Evolutionary conservation across 768 basidiomycete genomes (phyloP).

Genomic region (Leccinum boreale): DNA sequence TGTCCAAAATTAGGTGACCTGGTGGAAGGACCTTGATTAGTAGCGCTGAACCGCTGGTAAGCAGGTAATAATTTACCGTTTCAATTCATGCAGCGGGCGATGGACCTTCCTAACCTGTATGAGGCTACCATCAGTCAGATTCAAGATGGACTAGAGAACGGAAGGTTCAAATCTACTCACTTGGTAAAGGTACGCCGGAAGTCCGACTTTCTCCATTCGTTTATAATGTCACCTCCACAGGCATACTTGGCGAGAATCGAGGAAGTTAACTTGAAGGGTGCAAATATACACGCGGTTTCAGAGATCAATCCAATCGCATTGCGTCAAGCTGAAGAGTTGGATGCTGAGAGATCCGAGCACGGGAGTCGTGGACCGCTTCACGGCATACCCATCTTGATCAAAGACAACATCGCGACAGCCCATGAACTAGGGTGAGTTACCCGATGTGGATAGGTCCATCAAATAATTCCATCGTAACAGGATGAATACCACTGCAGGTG

Average conservation of each 20-base stretch:
- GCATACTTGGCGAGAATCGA: slow-evolving; percentile 66
- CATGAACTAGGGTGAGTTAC: slow-evolving; percentile 23
- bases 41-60: not conserved
- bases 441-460: not conserved
- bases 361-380: slow-evolving; percentile 48
- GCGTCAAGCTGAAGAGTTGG: slow-evolving; percentile 47
- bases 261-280: slow-evolving; percentile 63
- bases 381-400: slow-evolving; percentile 57
- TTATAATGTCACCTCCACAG: slow-evolving; percentile 28
- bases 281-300: slow-evolving; percentile 53
- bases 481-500: slow-evolving; percentile 50
- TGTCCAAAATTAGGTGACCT: slow-evolving; percentile 7
- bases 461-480: slow-evolving; percentile 18
- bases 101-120: slow-evolving; percentile 48
- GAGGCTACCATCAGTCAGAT: slow-evolving; percentile 57
- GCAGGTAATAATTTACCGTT: not conserved
- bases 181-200: slow-evolving; percentile 49
- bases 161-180: slow-evolving; percentile 56
- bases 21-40: slow-evolving; percentile 5
- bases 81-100: slow-evolving; percentile 3
- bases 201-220: too few relatives aligned
- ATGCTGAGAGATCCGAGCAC: slow-evolving; percentile 47
- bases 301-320: slow-evolving; percentile 57
- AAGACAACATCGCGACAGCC: slow-evolving; percentile 42
- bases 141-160: slow-evolving; percentile 47